Base-by-base conservation (phyloP, 768 basidiomycete genomes). In the Tricholoma bakamatsutake region DNA sequence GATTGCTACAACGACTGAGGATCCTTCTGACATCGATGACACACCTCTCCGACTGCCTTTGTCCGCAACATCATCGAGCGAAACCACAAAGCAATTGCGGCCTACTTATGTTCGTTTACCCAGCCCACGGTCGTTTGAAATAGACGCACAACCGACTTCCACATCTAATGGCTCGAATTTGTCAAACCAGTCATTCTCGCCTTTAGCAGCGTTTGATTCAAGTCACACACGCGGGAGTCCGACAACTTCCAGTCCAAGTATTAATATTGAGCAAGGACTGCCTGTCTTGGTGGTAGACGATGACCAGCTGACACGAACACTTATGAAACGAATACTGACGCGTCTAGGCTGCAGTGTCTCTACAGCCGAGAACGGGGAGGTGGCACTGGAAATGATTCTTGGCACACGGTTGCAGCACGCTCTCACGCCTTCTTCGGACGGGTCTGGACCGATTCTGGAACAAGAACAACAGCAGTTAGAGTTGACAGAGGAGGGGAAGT, bases 271-370 rank as follows among this genome's bases (percentile, higher is more conserved):
- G 52, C 68, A 75, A 5, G 79, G 77, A 7, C 65, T 91, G 61
- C 76, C 76, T 12, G 88, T 89, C 46, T 75, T 92, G 17, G 88
- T 93, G 3, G 91, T 93, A 0, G 91, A 93, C 61, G 90, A 94
- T 63, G 93, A 95, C 67, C 69, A 77, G 10, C 68, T 93, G 53
- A 93, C 93, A 51, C 80, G 92, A 50, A 84, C 80, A 50, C 72
- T 94, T 57, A 93, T 94, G 92, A 80, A 77, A 57, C 79, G 90
- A 21, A 81, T 91, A 68, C 74, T 94, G 42, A 80, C 80, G n/a
- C 77, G 90, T 34, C 73, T 93, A 1, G 90, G 92, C 1, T 93
- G 90, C 67, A 68, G 69, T 30, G 90, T 93, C n/a, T 74, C 81
- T 12, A 83, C 82, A 15, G 92, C 93, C 10, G 89, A 93, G 72